phyloP scores from a whole-genome alignment of 306 rosid genomes.

The Datisca glomerata region DNA sequence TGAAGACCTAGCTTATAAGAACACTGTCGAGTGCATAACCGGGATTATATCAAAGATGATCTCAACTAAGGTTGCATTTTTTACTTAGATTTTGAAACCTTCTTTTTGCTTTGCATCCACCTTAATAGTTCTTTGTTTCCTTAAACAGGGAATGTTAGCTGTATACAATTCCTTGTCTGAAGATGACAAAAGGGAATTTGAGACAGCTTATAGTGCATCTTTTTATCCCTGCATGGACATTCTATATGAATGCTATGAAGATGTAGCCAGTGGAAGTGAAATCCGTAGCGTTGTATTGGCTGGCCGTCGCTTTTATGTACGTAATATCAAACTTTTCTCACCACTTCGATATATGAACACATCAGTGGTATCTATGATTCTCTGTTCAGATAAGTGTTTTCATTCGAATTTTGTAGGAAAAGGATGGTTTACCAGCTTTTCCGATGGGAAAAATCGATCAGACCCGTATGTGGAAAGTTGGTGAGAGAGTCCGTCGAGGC shows the following conservation, averaged over 20 bases:
- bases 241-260: conserved; percentile 94
- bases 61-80: conserved; percentile 58
- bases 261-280: conserved; percentile 82
- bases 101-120: too few species aligned
- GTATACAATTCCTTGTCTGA: conserved; percentile 64
- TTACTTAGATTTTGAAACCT: too few species aligned
- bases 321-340: conserved; percentile 11
- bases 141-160: conserved; percentile 69
- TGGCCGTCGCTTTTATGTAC: conserved; percentile 83
- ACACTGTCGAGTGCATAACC: conserved; percentile 87
- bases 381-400: neutral
- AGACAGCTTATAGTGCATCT: neutral
- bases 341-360: too few species aligned
- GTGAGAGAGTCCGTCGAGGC: conserved; percentile 63
- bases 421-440: conserved; percentile 91
- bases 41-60: conserved; percentile 76
- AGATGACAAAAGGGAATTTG: conserved; percentile 43
- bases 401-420: conserved; percentile 47
- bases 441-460: conserved; percentile 99
- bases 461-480: conserved; percentile 98
- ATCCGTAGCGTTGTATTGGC: conserved; percentile 95
- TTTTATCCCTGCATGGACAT: conserved; percentile 89
- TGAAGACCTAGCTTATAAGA: conserved; percentile 86
- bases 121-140: too few species aligned
- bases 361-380: too few species aligned